These are phyloP conservation scores for Aspergillus ruber DNA, from an alignment of 2,329 filamentous ascomycete genomes.

Conservation along the genomic window DNA sequence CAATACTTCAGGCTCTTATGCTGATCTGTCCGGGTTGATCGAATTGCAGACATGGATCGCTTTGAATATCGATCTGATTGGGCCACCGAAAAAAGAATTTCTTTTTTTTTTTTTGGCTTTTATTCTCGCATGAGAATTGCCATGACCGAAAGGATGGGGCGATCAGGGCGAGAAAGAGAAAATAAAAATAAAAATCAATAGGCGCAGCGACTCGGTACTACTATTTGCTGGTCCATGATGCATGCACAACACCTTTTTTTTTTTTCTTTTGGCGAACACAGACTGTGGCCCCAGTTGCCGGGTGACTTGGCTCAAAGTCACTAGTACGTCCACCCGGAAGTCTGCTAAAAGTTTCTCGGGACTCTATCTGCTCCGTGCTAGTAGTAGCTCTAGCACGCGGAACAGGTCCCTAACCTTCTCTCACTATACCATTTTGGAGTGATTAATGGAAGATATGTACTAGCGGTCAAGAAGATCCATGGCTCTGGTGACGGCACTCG, in stretches of 20 bases:
- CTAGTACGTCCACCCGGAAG: background rate
- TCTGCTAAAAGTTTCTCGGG: no score
- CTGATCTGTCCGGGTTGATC: background rate
- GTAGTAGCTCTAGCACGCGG: background rate
- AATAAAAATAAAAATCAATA: background rate
- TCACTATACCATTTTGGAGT: background rate
- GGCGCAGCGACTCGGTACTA: background rate
- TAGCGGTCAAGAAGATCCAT: background rate
- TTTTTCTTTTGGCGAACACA: background rate
- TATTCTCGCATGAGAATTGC: background rate
- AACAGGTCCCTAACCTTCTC: background rate
- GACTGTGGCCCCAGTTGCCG: background rate
- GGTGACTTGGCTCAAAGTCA: background rate
- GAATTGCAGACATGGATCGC: background rate
- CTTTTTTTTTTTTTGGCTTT: background rate
- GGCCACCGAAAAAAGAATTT: background rate
- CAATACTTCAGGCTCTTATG: background rate
- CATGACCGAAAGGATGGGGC: background rate
- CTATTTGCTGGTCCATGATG: background rate
- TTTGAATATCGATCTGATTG: background rate
- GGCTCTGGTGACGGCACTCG: constrained; percentile 1
- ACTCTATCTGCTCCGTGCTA: background rate
- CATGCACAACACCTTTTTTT: background rate
- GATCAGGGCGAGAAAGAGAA: background rate
- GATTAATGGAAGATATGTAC: background rate